phyloP scores from a whole-genome alignment of 495 filamentous ascomycete species.

The Trichoderma parareesei region DNA sequence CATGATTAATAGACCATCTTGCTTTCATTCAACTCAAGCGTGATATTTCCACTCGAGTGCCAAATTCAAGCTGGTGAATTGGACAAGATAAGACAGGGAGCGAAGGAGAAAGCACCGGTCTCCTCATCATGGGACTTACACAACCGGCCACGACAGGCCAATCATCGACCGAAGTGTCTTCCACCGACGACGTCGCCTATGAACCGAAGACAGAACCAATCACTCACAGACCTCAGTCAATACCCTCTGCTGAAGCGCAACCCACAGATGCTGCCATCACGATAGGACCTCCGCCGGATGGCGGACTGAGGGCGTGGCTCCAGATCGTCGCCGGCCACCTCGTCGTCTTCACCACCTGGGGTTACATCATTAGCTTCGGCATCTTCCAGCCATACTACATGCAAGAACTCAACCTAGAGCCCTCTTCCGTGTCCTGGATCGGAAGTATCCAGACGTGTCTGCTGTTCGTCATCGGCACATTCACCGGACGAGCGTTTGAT shows the following conservation, averaged over 20 bases:
- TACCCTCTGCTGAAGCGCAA: not conserved
- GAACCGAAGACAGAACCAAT: not conserved
- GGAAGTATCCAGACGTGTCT: conserved; percentile 67
- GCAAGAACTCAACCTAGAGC: conserved; percentile 29
- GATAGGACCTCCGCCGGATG: conserved; percentile 49
- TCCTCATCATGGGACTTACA: not conserved
- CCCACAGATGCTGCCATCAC: not conserved
- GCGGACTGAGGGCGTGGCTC: conserved; percentile 57
- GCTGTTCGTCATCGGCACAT: conserved; percentile 61
- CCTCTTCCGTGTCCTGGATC: conserved; percentile 54
- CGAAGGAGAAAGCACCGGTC: not conserved
- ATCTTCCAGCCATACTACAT: conserved; percentile 69
- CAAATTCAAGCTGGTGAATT: not conserved
- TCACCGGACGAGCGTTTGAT: conserved; percentile 60
- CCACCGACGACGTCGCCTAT: not conserved
- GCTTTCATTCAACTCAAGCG: not conserved
- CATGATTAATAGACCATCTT: not conserved
- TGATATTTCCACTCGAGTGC: not conserved
- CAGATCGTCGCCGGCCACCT: conserved; percentile 28
- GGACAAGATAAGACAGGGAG: not conserved
- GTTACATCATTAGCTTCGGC: conserved; percentile 55
- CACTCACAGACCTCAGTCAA: not conserved
- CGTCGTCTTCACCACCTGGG: conserved; percentile 32
- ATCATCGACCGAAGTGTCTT: not conserved
- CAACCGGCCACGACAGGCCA: not conserved